A percentile compares a stretch with the other conserved stretches of the same genome.
Conservation (phyloP, 495 filamentous ascomycete genomes). For the Podospora australis region DNA sequence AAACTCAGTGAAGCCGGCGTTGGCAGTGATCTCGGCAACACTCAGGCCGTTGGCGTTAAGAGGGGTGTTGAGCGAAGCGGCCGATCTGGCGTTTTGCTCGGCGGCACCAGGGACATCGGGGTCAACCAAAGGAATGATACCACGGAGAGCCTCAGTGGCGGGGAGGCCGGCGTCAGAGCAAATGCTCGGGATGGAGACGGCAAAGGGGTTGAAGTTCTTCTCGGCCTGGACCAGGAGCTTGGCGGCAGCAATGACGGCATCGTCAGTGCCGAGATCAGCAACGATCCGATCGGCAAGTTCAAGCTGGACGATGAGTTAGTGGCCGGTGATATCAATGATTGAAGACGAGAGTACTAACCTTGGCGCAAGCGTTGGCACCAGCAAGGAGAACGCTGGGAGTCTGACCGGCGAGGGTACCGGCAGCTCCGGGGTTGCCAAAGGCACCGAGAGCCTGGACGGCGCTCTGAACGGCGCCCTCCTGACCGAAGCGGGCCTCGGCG, state of each 20-base stretch:
- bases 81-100: constrained; percentile 48
- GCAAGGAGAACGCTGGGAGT: constrained; percentile 50
- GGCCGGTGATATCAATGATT: neutral
- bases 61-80: constrained; percentile 38
- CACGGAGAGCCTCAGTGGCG: constrained; percentile 48
- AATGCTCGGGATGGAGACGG: constrained; percentile 46
- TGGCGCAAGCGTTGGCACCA: constrained; percentile 52
- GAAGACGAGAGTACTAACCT: constrained; percentile 33
- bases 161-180: constrained; percentile 53
- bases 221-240: constrained; percentile 56
- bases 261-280: constrained; percentile 44
- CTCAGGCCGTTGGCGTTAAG: constrained; percentile 48
- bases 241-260: constrained; percentile 49
- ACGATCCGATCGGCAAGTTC: constrained; percentile 53
- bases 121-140: constrained; percentile 56
- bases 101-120: constrained; percentile 48
- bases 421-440: constrained; percentile 46
- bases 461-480: constrained; percentile 43
- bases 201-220: constrained; percentile 63
- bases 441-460: constrained; percentile 38
- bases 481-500: constrained; percentile 49
- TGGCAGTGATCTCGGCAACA: constrained; percentile 47
- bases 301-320: constrained; percentile 36
- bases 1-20: constrained; percentile 52
- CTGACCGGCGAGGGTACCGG: constrained; percentile 47